Evolutionary conservation across 1,284 basidiomycete genomes (phyloP), one percentile per base, ranked within the genome.

Genomic region (Coniophora puteana): DNA sequence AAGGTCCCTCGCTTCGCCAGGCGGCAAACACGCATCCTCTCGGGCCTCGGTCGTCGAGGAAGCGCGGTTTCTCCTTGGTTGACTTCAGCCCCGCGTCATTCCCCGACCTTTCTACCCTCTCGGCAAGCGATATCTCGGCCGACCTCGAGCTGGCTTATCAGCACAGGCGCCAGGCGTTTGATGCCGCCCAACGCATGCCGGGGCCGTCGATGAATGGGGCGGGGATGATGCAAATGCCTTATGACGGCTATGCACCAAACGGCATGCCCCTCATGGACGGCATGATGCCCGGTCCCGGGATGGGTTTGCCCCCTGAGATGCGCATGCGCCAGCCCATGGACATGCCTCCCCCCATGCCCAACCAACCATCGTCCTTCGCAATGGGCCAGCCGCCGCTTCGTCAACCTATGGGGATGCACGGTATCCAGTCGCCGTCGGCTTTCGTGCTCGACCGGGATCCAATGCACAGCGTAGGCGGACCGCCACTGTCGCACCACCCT

Each of bases 61-160:
- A 8, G 52, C 56, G 49, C 17, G 58, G 50, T 13, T 21, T 21
- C 22, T 11, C n/a, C 16, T 22, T 38, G 36, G 22, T 30, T 46
- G 40, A 40, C 41, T 38, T 43, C 46, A 38, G 24, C n/a, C 29
- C 45, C 31, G 55, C 62, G 13, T 63, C 69, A 13, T 81, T 80
- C 45, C 80, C 80, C 2, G 72, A 77, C 44, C 68, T 83, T 16
- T 56, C 69, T 3, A 65, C 73, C 0, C 63, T 83, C 2, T 62
- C 76, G 2, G 53, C 67, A 0, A 53, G 54, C n/a, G 81, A 83
- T 38, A 67, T 82, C 17, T 55, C 66, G 10, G 57, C 59, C 24
- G 81, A 84, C 51, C 58, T 83, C 8, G 78, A 84, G 1, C 72
- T 69, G 48, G 62, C 83, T 21, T 67, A 67, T 48, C 67, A 69